Percentiles rank a stretch among this genome's conserved stretches.
Conservation (phyloP, 495 filamentous ascomycete genomes). For the Corynascus novoguineensis region DNA sequence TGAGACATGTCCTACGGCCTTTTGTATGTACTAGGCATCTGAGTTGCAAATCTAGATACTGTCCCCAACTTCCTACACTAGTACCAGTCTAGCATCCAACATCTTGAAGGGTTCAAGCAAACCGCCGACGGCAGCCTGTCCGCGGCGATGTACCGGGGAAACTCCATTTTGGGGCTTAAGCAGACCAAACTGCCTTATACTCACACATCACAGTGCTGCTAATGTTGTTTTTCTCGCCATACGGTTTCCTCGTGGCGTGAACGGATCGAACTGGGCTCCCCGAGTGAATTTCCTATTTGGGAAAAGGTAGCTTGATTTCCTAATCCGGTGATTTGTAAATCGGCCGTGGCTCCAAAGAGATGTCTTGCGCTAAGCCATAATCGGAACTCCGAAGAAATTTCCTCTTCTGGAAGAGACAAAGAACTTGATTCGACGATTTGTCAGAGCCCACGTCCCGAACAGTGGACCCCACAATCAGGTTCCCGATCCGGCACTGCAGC, state of each 20-base stretch:
- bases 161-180: no score
- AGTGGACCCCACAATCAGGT: no score
- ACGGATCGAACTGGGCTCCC: background rate
- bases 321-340: background rate
- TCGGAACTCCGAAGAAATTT: background rate
- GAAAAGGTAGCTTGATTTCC: background rate
- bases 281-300: background rate
- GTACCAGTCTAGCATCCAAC: no score
- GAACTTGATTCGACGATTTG: no score
- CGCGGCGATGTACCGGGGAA: no score
- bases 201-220: no score
- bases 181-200: no score
- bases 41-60: background rate
- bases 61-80: background rate
- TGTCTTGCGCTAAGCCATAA: background rate
- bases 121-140: no score
- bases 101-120: no score
- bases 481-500: no score
- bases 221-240: background rate
- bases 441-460: no score
- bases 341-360: background rate
- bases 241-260: background rate
- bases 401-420: background rate
- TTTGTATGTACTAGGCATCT: background rate
- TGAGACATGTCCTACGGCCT: background rate